Base-by-base conservation (phyloP, 352 stramenopile genomes). In the Globisporangium carolinianum region DNA sequence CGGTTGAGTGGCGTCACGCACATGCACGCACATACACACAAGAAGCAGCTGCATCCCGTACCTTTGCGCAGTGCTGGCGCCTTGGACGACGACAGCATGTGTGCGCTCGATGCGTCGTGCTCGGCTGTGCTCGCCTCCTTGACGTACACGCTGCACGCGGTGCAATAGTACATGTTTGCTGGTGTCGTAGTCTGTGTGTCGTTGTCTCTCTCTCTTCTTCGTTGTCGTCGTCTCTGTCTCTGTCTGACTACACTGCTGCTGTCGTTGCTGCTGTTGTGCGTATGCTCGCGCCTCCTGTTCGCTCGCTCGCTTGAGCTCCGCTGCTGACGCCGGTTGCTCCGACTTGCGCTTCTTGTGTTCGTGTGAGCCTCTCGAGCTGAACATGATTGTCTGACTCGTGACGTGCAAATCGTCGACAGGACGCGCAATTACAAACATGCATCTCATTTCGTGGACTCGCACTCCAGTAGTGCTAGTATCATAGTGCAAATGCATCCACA, bases 91-190 rank as follows among this genome's bases (percentile, higher is more conserved):
- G 77, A 72, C 39, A 87, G 62, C 55, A 86, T 36, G 49, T 85
- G 75, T 32, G 71, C 68, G 6, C 69, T 85, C 3, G 67, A 73
- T 67, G 78, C 62, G 68, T 85, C 75, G 63, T 88, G 73, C 55
- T 81, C 67, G n/a, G 48, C 46, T 8, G 62, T 69, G 60, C 62
- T 85, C 41, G 67, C 64, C 63, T 86, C 77, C 46, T 73, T 66
- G 53, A 86, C 66, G 63, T 87, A 87, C 46, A 86, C 53, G 14
- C 79, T 76, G 62, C 71, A 87, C n/a, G 75, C 73, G 3, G 73
- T 51, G 55, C 75, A 86, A 57, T 83, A 87, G 66, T 84, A 86
- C 77, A 87, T 87, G 53, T 32, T 1, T 42, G 15, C 8, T 24
- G 15, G 32, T 56, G 11, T 5, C 55, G 17, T 39, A 3, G 24